Conservation (phyloP, 768 basidiomycete genomes). For the Psilocybe cubensis region DNA sequence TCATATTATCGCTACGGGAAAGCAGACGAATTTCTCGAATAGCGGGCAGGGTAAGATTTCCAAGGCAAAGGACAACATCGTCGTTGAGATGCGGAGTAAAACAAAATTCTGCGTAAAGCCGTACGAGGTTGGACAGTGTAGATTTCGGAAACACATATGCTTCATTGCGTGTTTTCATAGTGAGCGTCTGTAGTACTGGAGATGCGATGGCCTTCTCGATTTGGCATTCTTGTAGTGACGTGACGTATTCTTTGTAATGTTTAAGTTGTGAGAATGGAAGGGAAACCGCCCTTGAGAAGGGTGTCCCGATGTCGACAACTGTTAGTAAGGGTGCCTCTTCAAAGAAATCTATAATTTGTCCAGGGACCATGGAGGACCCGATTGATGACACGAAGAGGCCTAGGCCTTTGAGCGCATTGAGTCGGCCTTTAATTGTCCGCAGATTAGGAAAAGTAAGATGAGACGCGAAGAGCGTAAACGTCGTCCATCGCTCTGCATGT, state of each 20-base stretch:
- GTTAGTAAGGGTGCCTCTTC: not conserved
- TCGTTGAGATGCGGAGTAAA: not conserved
- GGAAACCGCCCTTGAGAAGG: not conserved
- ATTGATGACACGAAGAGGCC: not conserved
- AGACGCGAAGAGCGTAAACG: not conserved
- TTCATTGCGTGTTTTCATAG: not conserved
- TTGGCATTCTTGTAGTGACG: not conserved
- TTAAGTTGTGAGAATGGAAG: not conserved
- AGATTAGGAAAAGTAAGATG: not conserved
- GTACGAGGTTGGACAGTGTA: not conserved
- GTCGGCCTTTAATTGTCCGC: not conserved
- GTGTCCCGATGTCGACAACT: not conserved
- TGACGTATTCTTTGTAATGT: not conserved
- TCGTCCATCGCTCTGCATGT: not conserved
- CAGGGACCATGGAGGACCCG: not conserved
- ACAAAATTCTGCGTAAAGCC: not conserved
- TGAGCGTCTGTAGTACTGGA: not conserved
- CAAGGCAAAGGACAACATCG: not conserved
- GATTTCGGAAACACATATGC: not conserved
- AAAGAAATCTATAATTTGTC: not conserved
- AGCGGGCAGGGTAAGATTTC: not conserved
- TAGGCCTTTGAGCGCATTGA: not conserved
- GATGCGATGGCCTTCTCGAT: not conserved
- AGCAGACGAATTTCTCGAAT: not conserved
- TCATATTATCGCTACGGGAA: not conserved